Evolutionary conservation across 331 rosid species (phyloP), one percentile per base, ranked within the genome.

Genomic region (Dryas integrifolia): DNA sequence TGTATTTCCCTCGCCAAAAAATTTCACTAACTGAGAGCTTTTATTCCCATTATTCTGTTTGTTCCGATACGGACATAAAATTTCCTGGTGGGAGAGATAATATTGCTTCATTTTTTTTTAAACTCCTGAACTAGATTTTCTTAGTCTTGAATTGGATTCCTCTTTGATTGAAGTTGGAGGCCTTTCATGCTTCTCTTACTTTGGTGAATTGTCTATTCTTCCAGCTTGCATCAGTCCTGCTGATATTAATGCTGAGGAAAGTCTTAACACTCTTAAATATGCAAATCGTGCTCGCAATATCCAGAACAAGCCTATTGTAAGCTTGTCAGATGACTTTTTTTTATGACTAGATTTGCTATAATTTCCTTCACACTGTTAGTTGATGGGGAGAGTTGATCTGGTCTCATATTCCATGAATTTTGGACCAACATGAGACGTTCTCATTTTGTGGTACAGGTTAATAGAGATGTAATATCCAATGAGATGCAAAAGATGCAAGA

Each of bases 231-330:
- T 88, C 72, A 90, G 97, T 77, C 96, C 96, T 74, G 96, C 94
- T 57, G 92, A 90, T 79, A 77, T 90, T 80, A 90, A 90, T 70
- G 88, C 85, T 0, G 96, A 90, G 80, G 96, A 90, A 85, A 85
- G 87, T 60, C 92, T 88, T 51, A 90, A 86, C 76, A 90, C 96
- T 65, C 94, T 90, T 56, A 90, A 90, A 71, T 90, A 90, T 74
- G 96, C 96, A 58, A 90, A 90, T 80, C 96, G 96, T 59, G 96
- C 96, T 24, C 96, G 96, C 72, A 90, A 90, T 81, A 90, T 90
- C 75, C 97, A 90, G 82, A 90, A 90, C 76, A 90, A 86, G 76
- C 94, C 94, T 58, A 87, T 90, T 60, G 97, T 90, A 85, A 85
- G 92, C 80, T 86, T 78, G 9, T 77, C 59, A 21, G 53, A 61